These are phyloP conservation scores for Camelina laxa DNA, from an alignment of 345 rosid species.

Conservation along the genomic window DNA sequence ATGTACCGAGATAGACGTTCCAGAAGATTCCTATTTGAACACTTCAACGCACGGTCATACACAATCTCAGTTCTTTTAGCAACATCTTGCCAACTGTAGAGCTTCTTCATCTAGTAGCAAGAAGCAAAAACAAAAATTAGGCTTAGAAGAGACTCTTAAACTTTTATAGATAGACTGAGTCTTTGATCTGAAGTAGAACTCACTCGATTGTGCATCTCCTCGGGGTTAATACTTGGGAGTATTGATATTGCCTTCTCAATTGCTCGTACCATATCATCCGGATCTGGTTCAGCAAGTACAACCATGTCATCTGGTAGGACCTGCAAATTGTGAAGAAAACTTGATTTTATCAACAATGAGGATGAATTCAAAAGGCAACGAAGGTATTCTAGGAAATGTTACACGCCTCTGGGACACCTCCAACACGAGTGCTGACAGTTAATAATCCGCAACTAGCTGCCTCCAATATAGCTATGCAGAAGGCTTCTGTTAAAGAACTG, in stretches of 20 bases:
- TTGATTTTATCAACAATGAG: background rate
- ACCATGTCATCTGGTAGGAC: conserved; percentile 97
- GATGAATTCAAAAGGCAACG: background rate
- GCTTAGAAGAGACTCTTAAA: background rate
- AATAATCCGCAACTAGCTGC: conserved; percentile 97
- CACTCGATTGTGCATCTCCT: conserved; percentile 85
- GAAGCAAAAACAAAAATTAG: background rate
- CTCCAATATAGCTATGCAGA: conserved; percentile 97
- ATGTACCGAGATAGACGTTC: conserved; percentile 71
- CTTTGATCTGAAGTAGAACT: conserved; percentile 33
- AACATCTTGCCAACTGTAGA: conserved; percentile 95
- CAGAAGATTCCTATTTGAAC: conserved; percentile 64
- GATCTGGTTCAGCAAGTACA: conserved; percentile 96
- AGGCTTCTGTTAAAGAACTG: conserved; percentile 98
- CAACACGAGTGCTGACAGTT: conserved; percentile 94
- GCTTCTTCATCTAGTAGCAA: conserved; percentile 61
- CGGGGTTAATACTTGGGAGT: conserved; percentile 84
- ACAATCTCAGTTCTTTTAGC: conserved; percentile 94
- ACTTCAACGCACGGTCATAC: conserved; percentile 72
- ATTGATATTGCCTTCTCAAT: conserved; percentile 74
- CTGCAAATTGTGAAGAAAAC: conserved; percentile 43
- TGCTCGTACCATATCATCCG: conserved; percentile 86
- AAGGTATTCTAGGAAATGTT: background rate
- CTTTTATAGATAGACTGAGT: background rate
- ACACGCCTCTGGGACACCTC: conserved; percentile 97